phyloP scores from a whole-genome alignment of 768 basidiomycete genomes.

The Auricularia auricula-judae region DNA sequence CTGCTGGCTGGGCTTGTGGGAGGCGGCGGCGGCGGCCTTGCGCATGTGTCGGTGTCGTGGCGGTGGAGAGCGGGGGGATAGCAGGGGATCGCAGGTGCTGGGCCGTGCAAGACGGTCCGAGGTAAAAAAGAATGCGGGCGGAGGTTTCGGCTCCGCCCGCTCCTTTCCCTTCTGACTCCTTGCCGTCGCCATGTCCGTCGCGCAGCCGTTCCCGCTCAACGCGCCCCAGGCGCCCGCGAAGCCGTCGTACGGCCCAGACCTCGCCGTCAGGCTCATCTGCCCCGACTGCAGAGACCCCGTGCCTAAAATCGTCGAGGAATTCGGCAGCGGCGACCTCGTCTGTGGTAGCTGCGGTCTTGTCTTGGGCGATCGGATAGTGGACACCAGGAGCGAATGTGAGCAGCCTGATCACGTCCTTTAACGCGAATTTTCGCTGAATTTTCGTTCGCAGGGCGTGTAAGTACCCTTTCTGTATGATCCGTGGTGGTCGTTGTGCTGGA shows the following conservation, averaged over 20 bases:
- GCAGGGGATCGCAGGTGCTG: no score
- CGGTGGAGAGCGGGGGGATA: no score
- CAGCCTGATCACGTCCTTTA: neutral
- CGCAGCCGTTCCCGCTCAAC: conserved; percentile 74
- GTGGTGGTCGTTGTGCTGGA: conserved; percentile 6
- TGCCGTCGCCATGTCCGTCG: conserved; percentile 44
- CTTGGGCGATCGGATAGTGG: conserved; percentile 90
- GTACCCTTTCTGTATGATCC: conserved; percentile 12
- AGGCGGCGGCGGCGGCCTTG: neutral
- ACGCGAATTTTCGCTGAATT: neutral
- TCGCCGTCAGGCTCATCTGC: conserved; percentile 83
- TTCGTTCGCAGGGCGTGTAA: conserved; percentile 14
- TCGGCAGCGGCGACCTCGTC: conserved; percentile 94
- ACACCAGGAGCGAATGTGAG: conserved; percentile 97
- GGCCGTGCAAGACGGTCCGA: neutral
- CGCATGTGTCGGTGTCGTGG: neutral
- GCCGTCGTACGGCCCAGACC: conserved; percentile 65
- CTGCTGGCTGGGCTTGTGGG: neutral
- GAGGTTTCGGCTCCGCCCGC: neutral
- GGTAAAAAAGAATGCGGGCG: neutral
- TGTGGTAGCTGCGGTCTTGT: conserved; percentile 90
- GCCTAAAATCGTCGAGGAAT: conserved; percentile 94
- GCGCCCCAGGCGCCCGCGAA: conserved; percentile 19
- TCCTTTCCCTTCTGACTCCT: neutral
- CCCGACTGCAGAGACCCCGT: conserved; percentile 92